Percentiles rank a stretch among this genome's conserved stretches.
These are phyloP conservation scores for Papiliotrema nemorosa DNA, from an alignment of 1,284 basidiomycete genomes.

Conservation along the genomic window DNA sequence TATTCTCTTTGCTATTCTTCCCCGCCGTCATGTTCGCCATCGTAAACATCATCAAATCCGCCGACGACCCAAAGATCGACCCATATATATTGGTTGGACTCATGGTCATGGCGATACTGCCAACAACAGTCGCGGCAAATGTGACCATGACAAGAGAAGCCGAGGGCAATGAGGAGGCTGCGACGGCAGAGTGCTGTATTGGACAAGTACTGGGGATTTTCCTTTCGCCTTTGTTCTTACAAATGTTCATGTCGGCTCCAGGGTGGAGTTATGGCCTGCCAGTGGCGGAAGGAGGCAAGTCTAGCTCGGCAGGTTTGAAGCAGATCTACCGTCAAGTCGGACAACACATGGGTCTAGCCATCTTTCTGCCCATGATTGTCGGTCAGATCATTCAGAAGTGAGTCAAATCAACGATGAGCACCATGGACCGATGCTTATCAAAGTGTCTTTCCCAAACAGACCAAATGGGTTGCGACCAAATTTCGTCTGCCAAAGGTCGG, in stretches of 20 bases:
- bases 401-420: conserved; percentile 3
- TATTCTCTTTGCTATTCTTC: conserved; percentile 37
- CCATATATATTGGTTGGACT: conserved; percentile 34
- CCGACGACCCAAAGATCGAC: conserved; percentile 25
- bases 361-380: conserved; percentile 35
- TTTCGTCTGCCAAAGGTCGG: conserved; percentile 30
- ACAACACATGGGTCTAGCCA: conserved; percentile 30
- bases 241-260: conserved; percentile 28
- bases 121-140: conserved; percentile 36
- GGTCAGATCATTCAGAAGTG: conserved; percentile 26
- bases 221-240: conserved; percentile 35
- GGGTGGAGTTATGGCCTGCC: conserved; percentile 36
- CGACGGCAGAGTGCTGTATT: conserved; percentile 35
- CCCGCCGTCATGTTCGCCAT: conserved; percentile 33
- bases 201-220: conserved; percentile 36
- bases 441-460: conserved; percentile 22
- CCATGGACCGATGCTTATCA: not conserved
- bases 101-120: conserved; percentile 32
- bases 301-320: conserved; percentile 22
- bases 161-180: conserved; percentile 33
- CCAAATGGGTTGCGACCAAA: conserved; percentile 23
- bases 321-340: conserved; percentile 35
- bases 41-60: conserved; percentile 24
- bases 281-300: conserved; percentile 22
- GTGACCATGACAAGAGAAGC: conserved; percentile 42